Evolutionary conservation across 257 asterid genomes (phyloP).

Genomic region (Nicotiana sylvestris): DNA sequence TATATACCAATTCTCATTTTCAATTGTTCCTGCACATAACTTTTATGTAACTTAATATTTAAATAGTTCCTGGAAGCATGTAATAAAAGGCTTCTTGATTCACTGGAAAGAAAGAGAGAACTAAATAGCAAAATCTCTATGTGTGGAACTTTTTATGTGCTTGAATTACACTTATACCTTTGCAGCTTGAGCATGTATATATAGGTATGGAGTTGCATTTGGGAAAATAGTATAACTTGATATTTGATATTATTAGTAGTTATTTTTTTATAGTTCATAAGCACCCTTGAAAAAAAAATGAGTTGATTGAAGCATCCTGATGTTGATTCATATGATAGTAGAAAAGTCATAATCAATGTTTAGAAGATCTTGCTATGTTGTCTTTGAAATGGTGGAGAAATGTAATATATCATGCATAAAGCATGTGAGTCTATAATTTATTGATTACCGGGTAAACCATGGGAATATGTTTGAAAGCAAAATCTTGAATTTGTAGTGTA

Average conservation of each 20-base stretch:
- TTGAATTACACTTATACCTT: too few species aligned
- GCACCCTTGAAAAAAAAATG: background rate
- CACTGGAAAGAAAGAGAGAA: too few species aligned
- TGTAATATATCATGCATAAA: background rate
- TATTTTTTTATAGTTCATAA: background rate
- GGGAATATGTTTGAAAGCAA: background rate
- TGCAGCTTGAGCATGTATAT: background rate
- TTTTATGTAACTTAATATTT: too few species aligned
- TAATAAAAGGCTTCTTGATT: too few species aligned
- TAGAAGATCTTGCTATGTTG: background rate
- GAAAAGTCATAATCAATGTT: background rate
- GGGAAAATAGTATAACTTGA: background rate
- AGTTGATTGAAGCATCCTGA: background rate
- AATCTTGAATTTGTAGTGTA: background rate
- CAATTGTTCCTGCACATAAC: too few species aligned
- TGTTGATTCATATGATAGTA: background rate
- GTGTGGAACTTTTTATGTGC: too few species aligned
- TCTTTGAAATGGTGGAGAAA: background rate
- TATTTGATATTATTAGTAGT: background rate
- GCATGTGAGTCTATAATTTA: background rate
- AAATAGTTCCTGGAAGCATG: too few species aligned
- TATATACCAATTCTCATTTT: too few species aligned
- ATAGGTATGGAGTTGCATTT: background rate
- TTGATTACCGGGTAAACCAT: background rate
- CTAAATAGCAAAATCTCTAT: too few species aligned